Conservation (phyloP, 345 rosid species). For the Citrus sinensis region DVS_A1.0 CM039165.1:33473001-33473500, state of each 20-base stretch:
- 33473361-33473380: conserved; percentile 50
- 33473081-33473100: background rate
- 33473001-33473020: conserved; percentile 74
- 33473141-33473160: background rate
- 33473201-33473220: conserved; percentile 1
- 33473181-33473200: too few relatives aligned
- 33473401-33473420: conserved; percentile 46
- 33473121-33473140: background rate
- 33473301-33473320: background rate
- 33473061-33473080: background rate
- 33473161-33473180: background rate
- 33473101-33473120: background rate
- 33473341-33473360: conserved; percentile 68
- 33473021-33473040: conserved; percentile 35
- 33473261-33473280: too few relatives aligned
- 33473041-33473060: background rate
- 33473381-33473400: conserved; percentile 44
- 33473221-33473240: too few relatives aligned
- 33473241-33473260: too few relatives aligned
- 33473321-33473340: conserved; percentile 52
- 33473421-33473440: conserved; percentile 47
- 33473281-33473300: background rate
- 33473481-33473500: conserved; percentile 65
- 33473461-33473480: conserved; percentile 74
- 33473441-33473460: conserved; percentile 78